phyloP scores from a whole-genome alignment of 2,329 filamentous ascomycete species.

The Colletotrichum sp. region DNA sequence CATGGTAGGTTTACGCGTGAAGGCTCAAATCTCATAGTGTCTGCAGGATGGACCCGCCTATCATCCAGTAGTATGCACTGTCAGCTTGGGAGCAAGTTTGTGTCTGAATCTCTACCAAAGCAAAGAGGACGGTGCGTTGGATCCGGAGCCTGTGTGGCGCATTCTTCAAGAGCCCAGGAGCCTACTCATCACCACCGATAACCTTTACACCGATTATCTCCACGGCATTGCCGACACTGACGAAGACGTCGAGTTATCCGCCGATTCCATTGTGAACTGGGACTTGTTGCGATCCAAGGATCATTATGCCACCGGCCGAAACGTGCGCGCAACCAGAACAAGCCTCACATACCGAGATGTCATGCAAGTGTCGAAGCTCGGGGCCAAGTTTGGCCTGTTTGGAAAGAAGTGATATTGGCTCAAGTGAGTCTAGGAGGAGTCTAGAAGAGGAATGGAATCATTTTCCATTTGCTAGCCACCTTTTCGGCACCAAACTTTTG shows the following conservation, averaged over 20 bases:
- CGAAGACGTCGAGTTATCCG: slow-evolving; percentile 69
- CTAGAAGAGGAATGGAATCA: slow-evolving; percentile 75
- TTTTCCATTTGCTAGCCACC: slow-evolving; percentile 71
- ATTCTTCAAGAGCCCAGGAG: slow-evolving; percentile 87
- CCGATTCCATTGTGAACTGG: slow-evolving; percentile 76
- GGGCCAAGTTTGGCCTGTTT: slow-evolving; percentile 66
- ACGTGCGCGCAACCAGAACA: slow-evolving; percentile 64
- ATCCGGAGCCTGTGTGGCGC: slow-evolving; percentile 53
- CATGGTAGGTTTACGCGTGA: slow-evolving; percentile 22
- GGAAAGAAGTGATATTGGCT: slow-evolving; percentile 40
- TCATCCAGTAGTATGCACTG: slow-evolving; percentile 85
- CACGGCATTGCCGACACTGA: slow-evolving; percentile 75
- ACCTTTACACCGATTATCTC: slow-evolving; percentile 73
- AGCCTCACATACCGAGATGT: slow-evolving; percentile 89
- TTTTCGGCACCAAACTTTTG: slow-evolving; percentile 73
- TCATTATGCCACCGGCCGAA: slow-evolving; percentile 55
- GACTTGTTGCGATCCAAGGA: slow-evolving; percentile 59
- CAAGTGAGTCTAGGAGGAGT: slow-evolving; percentile 52
- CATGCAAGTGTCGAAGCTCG: slow-evolving; percentile 77
- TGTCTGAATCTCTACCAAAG: slow-evolving; percentile 79
- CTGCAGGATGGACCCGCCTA: slow-evolving; percentile 81
- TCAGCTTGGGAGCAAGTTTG: slow-evolving; percentile 80
- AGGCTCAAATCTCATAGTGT: slow-evolving; percentile 27
- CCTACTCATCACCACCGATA: slow-evolving; percentile 73
- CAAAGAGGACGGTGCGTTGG: slow-evolving; percentile 64